A percentile compares a stretch with the other conserved stretches of the same genome.
phyloP scores from a whole-genome alignment of 345 rosid species.

The Nasturtium officinale region DNA sequence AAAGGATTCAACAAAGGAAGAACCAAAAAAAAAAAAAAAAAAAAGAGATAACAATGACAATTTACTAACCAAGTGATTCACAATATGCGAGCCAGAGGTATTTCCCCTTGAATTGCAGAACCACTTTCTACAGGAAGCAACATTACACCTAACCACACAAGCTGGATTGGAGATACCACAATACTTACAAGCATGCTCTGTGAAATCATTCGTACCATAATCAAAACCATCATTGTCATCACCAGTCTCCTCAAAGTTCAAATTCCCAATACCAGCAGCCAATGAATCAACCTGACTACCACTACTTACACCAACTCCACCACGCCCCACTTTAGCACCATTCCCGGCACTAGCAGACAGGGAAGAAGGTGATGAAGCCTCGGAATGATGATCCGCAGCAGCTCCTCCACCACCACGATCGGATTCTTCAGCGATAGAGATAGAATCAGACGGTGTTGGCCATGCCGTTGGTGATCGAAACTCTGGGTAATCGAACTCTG shows the following conservation, averaged over 20 bases:
- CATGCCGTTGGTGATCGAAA: conserved; percentile 79
- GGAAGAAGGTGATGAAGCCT: conserved; percentile 61
- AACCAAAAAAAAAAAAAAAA: too few species aligned
- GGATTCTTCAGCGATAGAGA: conserved; percentile 53
- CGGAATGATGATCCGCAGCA: conserved; percentile 56
- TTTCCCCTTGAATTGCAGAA: conserved; percentile 99
- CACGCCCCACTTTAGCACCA: conserved; percentile 48
- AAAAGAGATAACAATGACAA: neutral
- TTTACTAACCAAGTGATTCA: conserved; percentile 89
- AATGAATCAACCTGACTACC: conserved; percentile 69
- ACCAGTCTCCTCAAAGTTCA: conserved; percentile 94
- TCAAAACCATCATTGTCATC: conserved; percentile 73
- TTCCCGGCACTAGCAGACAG: conserved; percentile 50
- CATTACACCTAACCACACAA: conserved; percentile 96
- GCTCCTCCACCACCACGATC: conserved; percentile 40
- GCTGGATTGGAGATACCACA: conserved; percentile 99
- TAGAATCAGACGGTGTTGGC: conserved; percentile 94
- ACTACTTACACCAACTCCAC: conserved; percentile 48
- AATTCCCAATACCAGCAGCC: conserved; percentile 72
- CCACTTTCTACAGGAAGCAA: conserved; percentile 98
- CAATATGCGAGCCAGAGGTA: conserved; percentile 98
- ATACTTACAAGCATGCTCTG: conserved; percentile 93
- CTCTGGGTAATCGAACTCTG: conserved; percentile 95
- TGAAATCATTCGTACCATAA: conserved; percentile 77
- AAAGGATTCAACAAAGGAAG: neutral